These are phyloP conservation scores for Quercus gilva DNA, from an alignment of 306 rosid genomes.

Conservation along the genomic window DNA sequence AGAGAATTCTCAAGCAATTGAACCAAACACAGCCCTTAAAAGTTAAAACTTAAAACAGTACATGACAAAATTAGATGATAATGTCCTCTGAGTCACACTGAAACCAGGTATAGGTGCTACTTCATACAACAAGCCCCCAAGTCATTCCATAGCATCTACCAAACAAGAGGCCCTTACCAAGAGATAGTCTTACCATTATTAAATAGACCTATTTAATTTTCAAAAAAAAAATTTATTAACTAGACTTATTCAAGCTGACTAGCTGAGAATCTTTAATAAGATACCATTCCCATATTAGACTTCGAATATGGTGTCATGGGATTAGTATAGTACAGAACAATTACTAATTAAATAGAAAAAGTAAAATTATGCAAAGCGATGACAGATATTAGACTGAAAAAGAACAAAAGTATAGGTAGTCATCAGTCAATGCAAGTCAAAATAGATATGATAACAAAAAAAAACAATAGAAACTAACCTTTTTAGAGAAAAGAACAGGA, in stretches of 20 bases:
- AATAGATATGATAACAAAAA: too few species aligned
- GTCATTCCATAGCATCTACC: neutral
- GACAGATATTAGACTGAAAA: neutral
- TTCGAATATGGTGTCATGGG: neutral
- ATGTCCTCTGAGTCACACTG: too few species aligned
- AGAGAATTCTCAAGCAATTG: too few species aligned
- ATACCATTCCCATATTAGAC: neutral
- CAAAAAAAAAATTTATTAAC: neutral
- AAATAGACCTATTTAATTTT: too few species aligned
- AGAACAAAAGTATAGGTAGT: neutral
- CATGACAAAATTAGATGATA: too few species aligned
- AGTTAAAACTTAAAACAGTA: too few species aligned
- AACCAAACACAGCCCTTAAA: too few species aligned
- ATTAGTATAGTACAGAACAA: neutral
- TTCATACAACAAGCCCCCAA: neutral
- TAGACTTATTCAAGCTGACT: neutral
- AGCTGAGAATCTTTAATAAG: too few species aligned
- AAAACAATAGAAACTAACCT: too few species aligned
- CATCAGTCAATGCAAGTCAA: neutral
- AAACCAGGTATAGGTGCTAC: neutral
- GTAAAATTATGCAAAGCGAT: neutral
- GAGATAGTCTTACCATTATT: neutral
- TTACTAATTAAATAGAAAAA: neutral
- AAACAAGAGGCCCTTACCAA: neutral
- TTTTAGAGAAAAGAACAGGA: neutral